phyloP scores from a whole-genome alignment of 2,329 filamentous ascomycete species.

The Graphilbum ipis-grandicollis region DNA sequence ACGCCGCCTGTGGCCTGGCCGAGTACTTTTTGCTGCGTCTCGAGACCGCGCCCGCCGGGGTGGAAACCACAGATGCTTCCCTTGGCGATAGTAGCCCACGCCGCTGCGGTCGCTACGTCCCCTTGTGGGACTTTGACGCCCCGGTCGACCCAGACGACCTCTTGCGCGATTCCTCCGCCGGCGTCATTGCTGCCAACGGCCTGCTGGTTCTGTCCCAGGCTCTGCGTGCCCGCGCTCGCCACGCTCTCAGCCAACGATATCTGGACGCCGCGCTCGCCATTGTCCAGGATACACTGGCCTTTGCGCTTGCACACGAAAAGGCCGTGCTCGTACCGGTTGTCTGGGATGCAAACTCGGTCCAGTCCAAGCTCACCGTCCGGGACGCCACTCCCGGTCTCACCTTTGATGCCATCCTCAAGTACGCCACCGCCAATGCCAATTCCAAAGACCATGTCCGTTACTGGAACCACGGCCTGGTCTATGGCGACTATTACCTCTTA shows the following conservation, averaged over 20 bases:
- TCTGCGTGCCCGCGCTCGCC: conserved; percentile 8
- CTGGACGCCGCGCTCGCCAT: conserved; percentile 14
- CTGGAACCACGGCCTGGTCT: conserved; percentile 20
- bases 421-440: conserved; percentile 16
- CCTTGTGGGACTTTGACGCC: conserved; percentile 24
- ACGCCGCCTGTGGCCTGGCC: conserved; percentile 25
- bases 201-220: conserved; percentile 21
- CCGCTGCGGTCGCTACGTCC: conserved; percentile 12
- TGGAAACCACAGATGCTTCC: too few relatives aligned
- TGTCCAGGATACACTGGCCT: conserved; percentile 14
- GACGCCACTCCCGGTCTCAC: conserved; percentile 6
- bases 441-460: conserved; percentile 10
- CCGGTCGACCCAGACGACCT: conserved; percentile 10
- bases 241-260: conserved; percentile 11
- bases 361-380: conserved; percentile 1
- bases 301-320: conserved; percentile 12
- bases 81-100: too few relatives aligned
- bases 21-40: conserved; percentile 30
- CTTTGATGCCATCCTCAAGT: conserved; percentile 14
- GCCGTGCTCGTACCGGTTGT: conserved; percentile 3
- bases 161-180: conserved; percentile 20
- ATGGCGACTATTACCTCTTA: conserved; percentile 27
- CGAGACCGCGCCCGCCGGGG: conserved; percentile 14
- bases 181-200: conserved; percentile 23
- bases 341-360: not conserved